Evolutionary conservation across 345 rosid genomes (phyloP), one percentile per base, ranked within the genome.

Genomic region (Populus deltoides): DNA sequence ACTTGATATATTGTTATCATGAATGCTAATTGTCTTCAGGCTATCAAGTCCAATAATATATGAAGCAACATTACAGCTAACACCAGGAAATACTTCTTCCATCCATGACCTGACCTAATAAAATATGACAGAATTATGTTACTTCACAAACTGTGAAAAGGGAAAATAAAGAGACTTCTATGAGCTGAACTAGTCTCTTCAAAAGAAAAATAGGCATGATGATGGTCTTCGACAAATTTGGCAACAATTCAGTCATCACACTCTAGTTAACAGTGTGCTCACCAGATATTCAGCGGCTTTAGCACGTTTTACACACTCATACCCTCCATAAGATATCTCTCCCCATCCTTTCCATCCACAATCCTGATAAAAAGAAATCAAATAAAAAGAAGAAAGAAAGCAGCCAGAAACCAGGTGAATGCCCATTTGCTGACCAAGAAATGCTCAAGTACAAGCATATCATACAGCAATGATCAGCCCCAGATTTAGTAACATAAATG

Each of bases 321-420:
- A 80, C 70, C 98, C 98, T 79, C 96, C 97, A 86, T 94, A 94
- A 3, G 98, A 94, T 82, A 94, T 90, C 84, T 94, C 98, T 68
- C 97, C 98, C 98, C 98, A 94, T 79, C 81, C 82, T 88, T 93
- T 93, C 98, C 98, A 94, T 67, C 98, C 98, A 82, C 88, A 78
- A 68, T 88, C 92, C 98, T 92, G 86, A 69, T 59, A 73, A 84
- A 17, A 51, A 33, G 6, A 9, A 62, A 62, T 55, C 55, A 68
- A 31, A 72, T 39, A 76, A 68, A 80, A 70, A 4, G 5, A 57
- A 81, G 7, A 39, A 29, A 49, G 7, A 75, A 41, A 35, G 73
- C n/a, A 33, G n/a, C 13, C 74, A 57, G 62, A 16, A 68, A 73
- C 22, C 72, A 69, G 1, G 68, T 1, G 11, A 55, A 69, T 71